phyloP scores from a whole-genome alignment of 495 filamentous ascomycete species.

The Penicillium manginii region DNA sequence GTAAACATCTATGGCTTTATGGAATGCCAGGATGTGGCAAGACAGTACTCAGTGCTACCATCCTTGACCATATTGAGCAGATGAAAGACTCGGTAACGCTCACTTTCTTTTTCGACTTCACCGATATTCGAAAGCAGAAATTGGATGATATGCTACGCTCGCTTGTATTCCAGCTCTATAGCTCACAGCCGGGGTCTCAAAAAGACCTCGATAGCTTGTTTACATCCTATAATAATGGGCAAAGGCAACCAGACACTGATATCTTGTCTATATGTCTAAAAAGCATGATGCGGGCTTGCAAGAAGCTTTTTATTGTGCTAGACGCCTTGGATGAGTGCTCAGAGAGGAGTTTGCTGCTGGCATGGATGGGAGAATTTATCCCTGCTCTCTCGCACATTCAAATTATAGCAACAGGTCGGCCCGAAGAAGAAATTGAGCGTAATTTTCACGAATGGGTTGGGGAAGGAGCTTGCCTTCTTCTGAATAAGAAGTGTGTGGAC shows the following conservation, averaged over 20 bases:
- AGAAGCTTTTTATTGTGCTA: too few relatives aligned
- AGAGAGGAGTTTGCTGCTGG: neutral
- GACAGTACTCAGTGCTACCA: slow-evolving; percentile 34
- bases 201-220: neutral
- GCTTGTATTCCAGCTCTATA: neutral
- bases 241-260: neutral
- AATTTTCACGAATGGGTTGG: neutral
- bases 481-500: neutral
- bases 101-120: slow-evolving; percentile 21
- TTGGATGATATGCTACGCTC: neutral
- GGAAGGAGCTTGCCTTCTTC: neutral
- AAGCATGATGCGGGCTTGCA: too few relatives aligned
- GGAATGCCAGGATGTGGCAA: slow-evolving; percentile 46
- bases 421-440: neutral
- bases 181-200: neutral
- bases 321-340: slow-evolving; percentile 2
- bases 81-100: slow-evolving; percentile 27
- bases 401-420: neutral
- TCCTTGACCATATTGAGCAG: slow-evolving; percentile 30
- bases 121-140: neutral
- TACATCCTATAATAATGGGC: neutral
- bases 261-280: too few relatives aligned
- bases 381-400: too few relatives aligned
- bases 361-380: neutral
- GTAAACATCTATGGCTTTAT: slow-evolving; percentile 37